Evolutionary conservation across 768 basidiomycete species (phyloP), one percentile per base, ranked within the genome.

Genomic region (Rhodosporidiobolus sp.): DNA sequence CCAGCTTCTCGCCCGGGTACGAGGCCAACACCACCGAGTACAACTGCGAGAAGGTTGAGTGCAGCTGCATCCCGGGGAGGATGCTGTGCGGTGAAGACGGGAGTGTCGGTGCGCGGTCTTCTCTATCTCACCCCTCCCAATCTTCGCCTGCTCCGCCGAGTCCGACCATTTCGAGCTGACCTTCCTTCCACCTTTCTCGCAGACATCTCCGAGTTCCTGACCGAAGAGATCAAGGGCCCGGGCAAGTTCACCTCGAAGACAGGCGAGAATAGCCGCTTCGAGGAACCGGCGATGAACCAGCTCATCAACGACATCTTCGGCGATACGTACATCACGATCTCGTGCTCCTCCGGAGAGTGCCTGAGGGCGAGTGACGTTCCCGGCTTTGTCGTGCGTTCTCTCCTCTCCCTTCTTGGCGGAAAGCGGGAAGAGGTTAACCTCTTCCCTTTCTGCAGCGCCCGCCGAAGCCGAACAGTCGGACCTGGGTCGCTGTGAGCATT

Each of bases 51-150:
- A 87, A 88, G 68, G 88, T 99, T 67, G 85, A 89, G 77, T 98
- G 96, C 82, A 87, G 86, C 69, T 99, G 95, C 79, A 88, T 99
- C n/a, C 92, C 95, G 0, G 92, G 87, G 2, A 84, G 91, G 54
- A 97, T 98, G 84, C 86, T 99, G 10, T 99, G 95, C 78, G 95
- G 95, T 16, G 94, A 99, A 78, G 87, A 91, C 58, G 95, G 94
- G 22, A 94, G 91, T 78, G 79, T 77, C 56, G 76, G 76, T 76
- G 50, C 43, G 72, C 70, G 17, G 4, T 38, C 8, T 17, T 50
- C 28, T n/a, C n/a, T n/a, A n/a, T n/a, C n/a, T n/a, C n/a, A n/a
- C n/a, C n/a, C n/a, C 54, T 32, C 52, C 32, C 43, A 28, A 28
- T 35, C 34, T 17, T n/a, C 26, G 14, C 9, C 34, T 28, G 19